phyloP scores from a whole-genome alignment of 495 filamentous ascomycete species.

The Hypoxylon intermedium region DNA sequence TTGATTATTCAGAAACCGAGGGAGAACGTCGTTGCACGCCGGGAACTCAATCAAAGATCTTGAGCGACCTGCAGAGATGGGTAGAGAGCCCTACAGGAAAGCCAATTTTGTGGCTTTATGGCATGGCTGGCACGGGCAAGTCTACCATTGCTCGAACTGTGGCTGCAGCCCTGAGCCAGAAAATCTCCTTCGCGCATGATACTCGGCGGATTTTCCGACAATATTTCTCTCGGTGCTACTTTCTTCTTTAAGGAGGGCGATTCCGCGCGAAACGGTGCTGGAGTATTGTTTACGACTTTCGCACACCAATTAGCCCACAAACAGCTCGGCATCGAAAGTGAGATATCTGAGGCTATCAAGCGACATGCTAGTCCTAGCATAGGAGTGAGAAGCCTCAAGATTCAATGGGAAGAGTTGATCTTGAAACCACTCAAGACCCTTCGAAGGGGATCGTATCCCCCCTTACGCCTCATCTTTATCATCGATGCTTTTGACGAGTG shows the following conservation, averaged over 20 bases:
- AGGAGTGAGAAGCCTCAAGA: conserved; percentile 41
- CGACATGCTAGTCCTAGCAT: conserved; percentile 45
- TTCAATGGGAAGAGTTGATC: conserved; percentile 60
- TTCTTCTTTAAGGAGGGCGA: conserved; percentile 63
- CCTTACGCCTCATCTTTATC: conserved; percentile 45
- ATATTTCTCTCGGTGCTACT: conserved; percentile 40
- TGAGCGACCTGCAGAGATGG: conserved; percentile 23
- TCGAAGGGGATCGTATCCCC: conserved; percentile 3
- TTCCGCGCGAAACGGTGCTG: conserved; percentile 48
- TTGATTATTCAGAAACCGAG: conserved; percentile 39
- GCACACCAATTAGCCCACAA: conserved; percentile 48
- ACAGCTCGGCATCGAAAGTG: conserved; percentile 36
- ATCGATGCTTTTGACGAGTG: conserved; percentile 64
- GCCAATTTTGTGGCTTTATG: conserved; percentile 49
- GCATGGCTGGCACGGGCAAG: conserved; percentile 54
- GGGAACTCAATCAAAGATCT: conserved; percentile 39
- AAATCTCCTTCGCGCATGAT: not conserved
- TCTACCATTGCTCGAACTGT: conserved; percentile 55
- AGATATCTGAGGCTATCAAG: conserved; percentile 47
- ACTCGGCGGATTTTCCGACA: not conserved
- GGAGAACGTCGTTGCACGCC: conserved; percentile 33
- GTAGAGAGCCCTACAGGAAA: conserved; percentile 6
- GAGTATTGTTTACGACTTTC: conserved; percentile 55
- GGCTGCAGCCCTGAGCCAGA: conserved; percentile 33
- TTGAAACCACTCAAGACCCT: conserved; percentile 47